A percentile compares a stretch with the other conserved stretches of the same genome.
Evolutionary conservation across 257 asterid species (phyloP).

Genomic region (Solanum infundibuliforme): DNA sequence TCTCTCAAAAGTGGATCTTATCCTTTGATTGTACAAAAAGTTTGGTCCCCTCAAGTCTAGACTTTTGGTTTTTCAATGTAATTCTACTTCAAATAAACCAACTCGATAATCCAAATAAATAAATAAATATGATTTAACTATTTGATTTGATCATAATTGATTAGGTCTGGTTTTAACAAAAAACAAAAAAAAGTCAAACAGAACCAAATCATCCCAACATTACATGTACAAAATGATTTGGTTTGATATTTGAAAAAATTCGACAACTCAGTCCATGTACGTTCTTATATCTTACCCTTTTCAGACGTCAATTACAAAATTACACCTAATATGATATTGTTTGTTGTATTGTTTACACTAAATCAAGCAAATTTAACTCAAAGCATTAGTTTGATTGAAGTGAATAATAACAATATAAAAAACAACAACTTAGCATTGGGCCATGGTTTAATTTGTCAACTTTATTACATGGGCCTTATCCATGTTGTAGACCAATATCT

Average conservation of each 20-base stretch:
- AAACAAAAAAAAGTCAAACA: background rate
- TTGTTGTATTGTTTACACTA: background rate
- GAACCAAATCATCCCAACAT: background rate
- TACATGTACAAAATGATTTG: background rate
- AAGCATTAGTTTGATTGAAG: background rate
- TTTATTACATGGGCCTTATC: background rate
- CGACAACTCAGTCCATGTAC: background rate
- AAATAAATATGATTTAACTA: background rate
- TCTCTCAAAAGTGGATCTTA: background rate
- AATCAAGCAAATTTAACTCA: background rate
- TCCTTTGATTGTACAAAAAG: constrained; percentile 18
- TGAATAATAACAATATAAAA: background rate
- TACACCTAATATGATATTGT: background rate
- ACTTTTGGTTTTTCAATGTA: background rate
- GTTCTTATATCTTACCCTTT: no score
- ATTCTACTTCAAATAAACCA: background rate
- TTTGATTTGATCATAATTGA: background rate
- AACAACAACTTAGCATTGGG: background rate
- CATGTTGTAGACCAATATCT: background rate
- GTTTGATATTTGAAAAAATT: no score
- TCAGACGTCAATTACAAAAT: background rate
- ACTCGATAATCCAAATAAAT: background rate
- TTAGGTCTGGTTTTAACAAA: background rate
- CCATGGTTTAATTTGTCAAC: background rate
- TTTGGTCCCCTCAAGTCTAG: background rate